A percentile compares a stretch with the other conserved stretches of the same genome.
Evolutionary conservation across 1,139 yeast species (phyloP).

Genomic region (Scheffersomyces segobiensis): DNA sequence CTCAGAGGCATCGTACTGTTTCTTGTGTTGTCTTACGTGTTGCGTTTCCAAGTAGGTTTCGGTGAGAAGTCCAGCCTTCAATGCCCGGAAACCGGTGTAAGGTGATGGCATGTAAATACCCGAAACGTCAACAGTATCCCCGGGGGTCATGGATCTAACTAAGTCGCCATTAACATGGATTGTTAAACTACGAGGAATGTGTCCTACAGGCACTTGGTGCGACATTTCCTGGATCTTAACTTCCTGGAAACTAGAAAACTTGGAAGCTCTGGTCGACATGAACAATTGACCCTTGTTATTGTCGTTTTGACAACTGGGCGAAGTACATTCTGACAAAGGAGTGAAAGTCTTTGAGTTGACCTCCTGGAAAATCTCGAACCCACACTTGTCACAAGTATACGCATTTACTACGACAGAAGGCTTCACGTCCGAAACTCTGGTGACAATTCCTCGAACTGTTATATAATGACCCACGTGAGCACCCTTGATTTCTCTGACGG

Average conservation of each 20-base stretch:
- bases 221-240: conserved; percentile 93
- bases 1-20: conserved; percentile 72
- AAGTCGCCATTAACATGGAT: conserved; percentile 88
- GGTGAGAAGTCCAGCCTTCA: conserved; percentile 88
- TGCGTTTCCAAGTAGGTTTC: conserved; percentile 94
- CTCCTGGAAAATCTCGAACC: conserved; percentile 94
- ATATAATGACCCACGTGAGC: conserved; percentile 79
- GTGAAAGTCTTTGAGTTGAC: conserved; percentile 81
- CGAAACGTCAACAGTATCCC: conserved; percentile 89
- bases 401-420: conserved; percentile 92
- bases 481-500: conserved; percentile 91
- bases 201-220: conserved; percentile 96
- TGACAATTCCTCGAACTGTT: conserved; percentile 91
- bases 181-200: conserved; percentile 85
- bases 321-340: conserved; percentile 84
- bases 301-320: conserved; percentile 75
- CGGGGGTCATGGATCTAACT: conserved; percentile 87
- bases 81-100: conserved; percentile 90
- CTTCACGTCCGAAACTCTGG: conserved; percentile 94
- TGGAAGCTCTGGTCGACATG: conserved; percentile 94
- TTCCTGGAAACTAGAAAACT: conserved; percentile 93
- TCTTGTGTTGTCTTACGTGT: conserved; percentile 80
- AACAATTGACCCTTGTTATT: conserved; percentile 85
- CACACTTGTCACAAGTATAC: conserved; percentile 97
- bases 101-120: conserved; percentile 95